Conservation (phyloP, 2,329 filamentous ascomycete genomes). For the Arthrobotrys sinensis region DNA sequence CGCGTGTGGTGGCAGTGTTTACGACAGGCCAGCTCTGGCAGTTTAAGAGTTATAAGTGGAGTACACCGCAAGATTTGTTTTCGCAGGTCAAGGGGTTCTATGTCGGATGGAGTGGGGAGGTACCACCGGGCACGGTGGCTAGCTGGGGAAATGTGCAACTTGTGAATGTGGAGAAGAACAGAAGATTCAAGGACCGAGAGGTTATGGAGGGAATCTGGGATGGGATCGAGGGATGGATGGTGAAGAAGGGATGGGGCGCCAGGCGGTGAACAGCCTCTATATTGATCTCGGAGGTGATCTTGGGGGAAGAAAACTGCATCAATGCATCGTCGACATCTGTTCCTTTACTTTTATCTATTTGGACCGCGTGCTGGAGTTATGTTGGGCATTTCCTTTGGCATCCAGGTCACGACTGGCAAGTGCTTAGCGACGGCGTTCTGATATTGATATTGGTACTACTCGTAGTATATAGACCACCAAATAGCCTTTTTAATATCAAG, state of each 20-base stretch:
- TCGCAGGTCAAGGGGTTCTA: constrained; percentile 88
- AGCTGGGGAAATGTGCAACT: constrained; percentile 88
- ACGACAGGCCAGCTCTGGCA: constrained; percentile 98
- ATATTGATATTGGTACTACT: constrained; percentile 16
- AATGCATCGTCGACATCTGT: neutral
- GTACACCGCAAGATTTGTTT: constrained; percentile 88
- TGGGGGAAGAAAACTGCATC: neutral
- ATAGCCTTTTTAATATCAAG: constrained; percentile 17
- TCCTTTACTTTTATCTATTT: constrained; percentile 5
- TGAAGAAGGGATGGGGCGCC: constrained; percentile 79
- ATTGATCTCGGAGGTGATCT: neutral
- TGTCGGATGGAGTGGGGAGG: constrained; percentile 91
- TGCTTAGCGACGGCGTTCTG: constrained; percentile 60
- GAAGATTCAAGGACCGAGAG: constrained; percentile 89
- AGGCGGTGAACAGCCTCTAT: constrained; percentile 29
- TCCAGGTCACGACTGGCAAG: constrained; percentile 31
- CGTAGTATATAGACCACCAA: constrained; percentile 24
- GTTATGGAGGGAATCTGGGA: constrained; percentile 95
- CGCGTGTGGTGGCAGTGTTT: constrained; percentile 93
- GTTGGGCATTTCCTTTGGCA: constrained; percentile 30
- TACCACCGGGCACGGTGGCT: constrained; percentile 81
- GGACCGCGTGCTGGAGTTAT: constrained; percentile 28
- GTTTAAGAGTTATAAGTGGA: constrained; percentile 99
- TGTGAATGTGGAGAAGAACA: constrained; percentile 88
- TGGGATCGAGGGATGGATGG: constrained; percentile 88